phyloP scores from a whole-genome alignment of 2,329 filamentous ascomycete genomes.

The Ceratocystis diversiconidia region DNA sequence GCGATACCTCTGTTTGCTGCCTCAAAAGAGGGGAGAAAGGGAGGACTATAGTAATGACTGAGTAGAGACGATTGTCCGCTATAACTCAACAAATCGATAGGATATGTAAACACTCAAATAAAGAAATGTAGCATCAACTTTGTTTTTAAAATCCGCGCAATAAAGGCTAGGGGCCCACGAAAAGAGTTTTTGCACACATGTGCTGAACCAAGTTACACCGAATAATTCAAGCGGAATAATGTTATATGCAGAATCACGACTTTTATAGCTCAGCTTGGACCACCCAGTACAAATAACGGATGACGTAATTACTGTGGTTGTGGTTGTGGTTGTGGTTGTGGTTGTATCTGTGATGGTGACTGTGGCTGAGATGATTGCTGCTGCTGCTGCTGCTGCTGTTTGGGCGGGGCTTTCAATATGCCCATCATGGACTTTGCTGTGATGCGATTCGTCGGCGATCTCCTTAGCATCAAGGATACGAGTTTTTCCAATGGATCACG shows the following conservation, averaged over 20 bases:
- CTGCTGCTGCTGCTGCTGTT: not conserved
- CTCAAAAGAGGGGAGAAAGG: not conserved
- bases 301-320: not conserved
- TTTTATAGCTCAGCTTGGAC: too few species aligned
- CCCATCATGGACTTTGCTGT: not conserved
- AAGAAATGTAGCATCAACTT: not conserved
- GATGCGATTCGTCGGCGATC: not conserved
- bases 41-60: not conserved
- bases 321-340: not conserved
- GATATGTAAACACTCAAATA: not conserved
- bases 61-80: not conserved
- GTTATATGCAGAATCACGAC: too few species aligned
- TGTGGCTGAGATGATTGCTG: not conserved
- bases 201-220: too few species aligned
- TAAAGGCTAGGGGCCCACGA: not conserved
- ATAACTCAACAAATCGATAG: not conserved
- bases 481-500: conserved; percentile 1
- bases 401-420: not conserved
- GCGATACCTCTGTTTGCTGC: not conserved
- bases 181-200: not conserved
- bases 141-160: not conserved
- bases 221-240: too few species aligned
- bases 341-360: too few species aligned
- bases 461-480: conserved; percentile 11
- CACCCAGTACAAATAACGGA: not conserved